Evolutionary conservation across 2,329 filamentous ascomycete species (phyloP), one percentile per base, ranked within the genome.

Genomic region (Aspergillus unguis): DNA sequence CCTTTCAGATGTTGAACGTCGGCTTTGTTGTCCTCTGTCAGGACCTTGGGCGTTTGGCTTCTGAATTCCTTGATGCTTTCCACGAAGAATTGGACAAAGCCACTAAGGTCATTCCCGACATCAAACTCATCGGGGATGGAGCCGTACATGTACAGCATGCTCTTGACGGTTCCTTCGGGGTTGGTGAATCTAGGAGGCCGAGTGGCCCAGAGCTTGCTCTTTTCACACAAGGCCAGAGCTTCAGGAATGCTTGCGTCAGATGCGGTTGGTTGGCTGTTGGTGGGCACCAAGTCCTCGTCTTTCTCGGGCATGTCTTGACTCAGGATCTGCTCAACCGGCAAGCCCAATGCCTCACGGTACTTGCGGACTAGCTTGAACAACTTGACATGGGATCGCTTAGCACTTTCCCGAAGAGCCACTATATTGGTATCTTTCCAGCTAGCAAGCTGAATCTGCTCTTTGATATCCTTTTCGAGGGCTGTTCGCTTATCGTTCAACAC

Each of bases 391-490:
- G 92, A 96, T 55, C 86, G 87, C 62, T 87, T 86, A 1, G 94
- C 91, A 70, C 92, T 97, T 65, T 96, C 91, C 59, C 86, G 84
- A 11, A 99, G 76, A 1, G 90, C 89, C 44, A 87, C 86, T 56
- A 99, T 95, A 64, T 97, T 99, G 25, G 90, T 96, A 62, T 99
- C 94, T 69, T 95, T 96, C 95, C 95, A 99, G 70, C 91, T 96
- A 6, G 92, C 91, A 62, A 99, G 77, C 48, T 95, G 84, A 11
- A 99, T 81, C n/a, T 96, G 85, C 61, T 97, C 89, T 67, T 88
- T 92, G 80, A 97, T 90, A 52, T 90, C 85, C 71, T 91, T 96
- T 69, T 97, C 92, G n/a, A 97, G 79, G 0, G 81, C 78, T 5
- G 79, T 75, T 50, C 90, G 84, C n/a, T 86, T 88, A 41, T 82